Base-by-base conservation (phyloP, 192 early-diverging fungal genomes). In the Phlyctochytrium bullatum region DNA sequence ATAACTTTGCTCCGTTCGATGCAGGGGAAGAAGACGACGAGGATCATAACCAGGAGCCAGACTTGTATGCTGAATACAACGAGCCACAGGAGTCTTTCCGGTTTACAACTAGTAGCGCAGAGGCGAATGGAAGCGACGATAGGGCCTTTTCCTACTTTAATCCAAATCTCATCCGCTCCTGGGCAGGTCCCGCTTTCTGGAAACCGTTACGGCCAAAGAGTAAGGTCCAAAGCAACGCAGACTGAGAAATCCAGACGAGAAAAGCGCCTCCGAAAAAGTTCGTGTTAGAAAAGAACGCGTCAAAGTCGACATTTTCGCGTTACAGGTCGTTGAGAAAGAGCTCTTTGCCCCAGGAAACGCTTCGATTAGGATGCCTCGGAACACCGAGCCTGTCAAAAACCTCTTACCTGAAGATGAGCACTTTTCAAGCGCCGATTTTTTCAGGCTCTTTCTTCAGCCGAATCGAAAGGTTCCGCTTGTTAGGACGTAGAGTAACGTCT, bases 171-270 rank as follows among this genome's bases (percentile, higher is more conserved):
- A 68, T 87, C 67, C 80, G 87, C 52, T 86, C 87, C 57, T 98
- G 96, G 96, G 96, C 94, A 4, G 96, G 96, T 16, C 93, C 94
- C 14, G 92, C 90, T 64, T 91, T 93, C 72, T 98, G 94, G 94
- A 92, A 71, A 59, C 69, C 69, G 40, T 20, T 47, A 14, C 40
- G 40, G 10, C 40, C 6, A 47, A 47, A 47, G 40, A 20, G 40
- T 47, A 47, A 47, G 40, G 20, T n/a, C n/a, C n/a, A n/a, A n/a
- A n/a, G n/a, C n/a, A n/a, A n/a, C n/a, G n/a, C n/a, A n/a, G n/a
- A n/a, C n/a, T n/a, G n/a, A n/a, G n/a, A n/a, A n/a, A n/a, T n/a
- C n/a, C n/a, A n/a, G n/a, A n/a, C n/a, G n/a, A n/a, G n/a, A n/a
- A n/a, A n/a, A n/a, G n/a, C n/a, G n/a, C n/a, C n/a, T n/a, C n/a